These are phyloP conservation scores for Mortierella sp. DNA, from an alignment of 371 early-diverging fungal genomes.

Conservation along the genomic window DNA sequence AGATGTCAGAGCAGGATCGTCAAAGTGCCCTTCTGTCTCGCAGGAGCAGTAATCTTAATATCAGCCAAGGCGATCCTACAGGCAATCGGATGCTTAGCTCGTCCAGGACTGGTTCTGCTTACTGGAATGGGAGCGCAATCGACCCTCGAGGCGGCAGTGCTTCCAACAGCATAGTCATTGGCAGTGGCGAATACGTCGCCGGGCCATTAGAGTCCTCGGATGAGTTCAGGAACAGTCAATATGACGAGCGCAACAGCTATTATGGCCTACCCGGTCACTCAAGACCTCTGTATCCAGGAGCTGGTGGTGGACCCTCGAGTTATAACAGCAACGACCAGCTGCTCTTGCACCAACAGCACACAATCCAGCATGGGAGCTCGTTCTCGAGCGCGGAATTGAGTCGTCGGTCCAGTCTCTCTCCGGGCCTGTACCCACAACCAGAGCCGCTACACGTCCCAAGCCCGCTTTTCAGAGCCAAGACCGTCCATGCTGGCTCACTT, in stretches of 20 bases:
- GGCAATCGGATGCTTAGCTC: neutral
- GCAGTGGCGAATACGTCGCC: slow-evolving; percentile 1
- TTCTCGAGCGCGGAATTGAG: slow-evolving; percentile 2
- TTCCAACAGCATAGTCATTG: slow-evolving; percentile 1
- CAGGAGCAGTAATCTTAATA: slow-evolving; percentile 22
- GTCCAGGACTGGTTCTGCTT: too few species aligned
- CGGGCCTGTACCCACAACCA: slow-evolving; percentile 10
- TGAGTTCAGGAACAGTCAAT: slow-evolving; percentile 16
- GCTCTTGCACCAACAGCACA: slow-evolving; percentile 8
- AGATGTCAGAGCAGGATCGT: slow-evolving; percentile 30
- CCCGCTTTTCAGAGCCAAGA: slow-evolving; percentile 11
- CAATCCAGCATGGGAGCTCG: neutral
- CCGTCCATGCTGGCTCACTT: neutral
- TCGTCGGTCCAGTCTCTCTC: slow-evolving; percentile 34
- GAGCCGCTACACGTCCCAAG: neutral
- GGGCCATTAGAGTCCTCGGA: slow-evolving; percentile 1
- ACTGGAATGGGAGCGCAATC: slow-evolving; percentile 11
- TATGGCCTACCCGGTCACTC: neutral
- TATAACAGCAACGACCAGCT: slow-evolving; percentile 31
- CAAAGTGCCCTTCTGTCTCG: slow-evolving; percentile 8
- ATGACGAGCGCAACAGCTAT: slow-evolving; percentile 13
- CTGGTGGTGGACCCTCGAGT: slow-evolving; percentile 3
- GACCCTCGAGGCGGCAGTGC: neutral
- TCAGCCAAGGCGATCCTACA: slow-evolving; percentile 4
- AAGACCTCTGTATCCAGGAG: slow-evolving; percentile 1